A percentile compares a stretch with the other conserved stretches of the same genome.
Evolutionary conservation across 106 monocot species (phyloP).

Genomic region (Dendrobium officinale): DNA sequence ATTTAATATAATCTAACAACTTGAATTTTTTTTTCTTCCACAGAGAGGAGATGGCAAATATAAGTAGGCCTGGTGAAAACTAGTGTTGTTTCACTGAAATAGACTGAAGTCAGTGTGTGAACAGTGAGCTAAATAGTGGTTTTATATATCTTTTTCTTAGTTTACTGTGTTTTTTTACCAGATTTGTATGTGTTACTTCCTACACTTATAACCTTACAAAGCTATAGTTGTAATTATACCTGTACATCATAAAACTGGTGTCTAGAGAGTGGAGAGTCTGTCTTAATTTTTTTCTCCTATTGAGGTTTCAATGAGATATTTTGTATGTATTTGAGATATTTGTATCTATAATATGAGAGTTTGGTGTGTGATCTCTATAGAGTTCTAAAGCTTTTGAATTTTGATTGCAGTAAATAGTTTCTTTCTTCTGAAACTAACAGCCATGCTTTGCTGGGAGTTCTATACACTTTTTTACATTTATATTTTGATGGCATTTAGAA

Average conservation of each 20-base stretch:
- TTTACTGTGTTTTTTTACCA: neutral
- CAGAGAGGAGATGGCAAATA: slow-evolving; percentile 7
- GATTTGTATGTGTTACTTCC: neutral
- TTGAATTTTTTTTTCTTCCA: neutral
- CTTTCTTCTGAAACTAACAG: no score
- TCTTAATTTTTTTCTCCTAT: neutral
- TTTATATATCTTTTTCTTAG: neutral
- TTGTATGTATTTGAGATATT: neutral
- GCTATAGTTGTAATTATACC: neutral
- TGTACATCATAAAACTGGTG: neutral
- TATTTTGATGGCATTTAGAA: no score
- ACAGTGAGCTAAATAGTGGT: neutral
- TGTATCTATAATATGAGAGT: neutral
- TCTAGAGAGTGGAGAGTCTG: neutral
- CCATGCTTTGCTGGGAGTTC: no score
- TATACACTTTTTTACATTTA: no score
- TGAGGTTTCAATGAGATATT: neutral
- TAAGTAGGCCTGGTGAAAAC: neutral
- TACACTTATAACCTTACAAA: neutral
- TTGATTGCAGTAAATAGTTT: no score
- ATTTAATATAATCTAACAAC: neutral
- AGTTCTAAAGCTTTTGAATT: neutral
- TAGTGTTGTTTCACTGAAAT: neutral
- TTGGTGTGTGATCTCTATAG: neutral
- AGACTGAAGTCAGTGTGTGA: no score